phyloP scores from a whole-genome alignment of 164 flowering plant genomes.

The Stephania japonica region DNA sequence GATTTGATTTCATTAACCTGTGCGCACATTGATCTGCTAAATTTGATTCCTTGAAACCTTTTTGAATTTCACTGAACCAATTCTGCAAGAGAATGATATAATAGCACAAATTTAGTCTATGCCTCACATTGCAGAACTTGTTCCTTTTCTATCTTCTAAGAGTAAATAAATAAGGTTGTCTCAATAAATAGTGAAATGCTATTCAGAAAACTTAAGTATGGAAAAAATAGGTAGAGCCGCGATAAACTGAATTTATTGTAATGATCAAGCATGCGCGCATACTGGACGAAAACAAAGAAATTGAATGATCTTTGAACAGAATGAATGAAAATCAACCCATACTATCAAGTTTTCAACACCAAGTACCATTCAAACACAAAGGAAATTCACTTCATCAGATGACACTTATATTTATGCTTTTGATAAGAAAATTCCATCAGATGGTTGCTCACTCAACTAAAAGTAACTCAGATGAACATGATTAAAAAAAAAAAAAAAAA shows the following conservation, averaged over 20 bases:
- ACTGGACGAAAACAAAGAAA: neutral
- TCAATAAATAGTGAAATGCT: no score
- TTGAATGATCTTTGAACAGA: neutral
- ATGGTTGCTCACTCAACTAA: neutral
- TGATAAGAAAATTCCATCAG: neutral
- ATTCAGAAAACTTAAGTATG: neutral
- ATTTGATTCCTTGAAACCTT: slow-evolving; percentile 41
- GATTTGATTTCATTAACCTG: slow-evolving; percentile 26
- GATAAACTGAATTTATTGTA: neutral
- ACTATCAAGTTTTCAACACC: neutral
- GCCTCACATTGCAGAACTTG: neutral
- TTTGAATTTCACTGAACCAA: slow-evolving; percentile 37
- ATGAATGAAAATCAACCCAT: neutral
- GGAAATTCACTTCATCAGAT: neutral
- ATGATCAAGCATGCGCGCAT: neutral
- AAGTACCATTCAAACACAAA: neutral
- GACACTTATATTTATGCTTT: neutral
- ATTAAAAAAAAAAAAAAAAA: no score
- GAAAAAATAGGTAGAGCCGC: neutral
- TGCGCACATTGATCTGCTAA: slow-evolving; percentile 53
- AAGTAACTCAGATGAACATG: neutral
- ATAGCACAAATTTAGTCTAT: neutral
- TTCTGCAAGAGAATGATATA: slow-evolving; percentile 26
- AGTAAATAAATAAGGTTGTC: no score
- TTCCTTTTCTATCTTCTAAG: no score